phyloP scores from a whole-genome alignment of 768 basidiomycete species.

The Russula virescens region DNA sequence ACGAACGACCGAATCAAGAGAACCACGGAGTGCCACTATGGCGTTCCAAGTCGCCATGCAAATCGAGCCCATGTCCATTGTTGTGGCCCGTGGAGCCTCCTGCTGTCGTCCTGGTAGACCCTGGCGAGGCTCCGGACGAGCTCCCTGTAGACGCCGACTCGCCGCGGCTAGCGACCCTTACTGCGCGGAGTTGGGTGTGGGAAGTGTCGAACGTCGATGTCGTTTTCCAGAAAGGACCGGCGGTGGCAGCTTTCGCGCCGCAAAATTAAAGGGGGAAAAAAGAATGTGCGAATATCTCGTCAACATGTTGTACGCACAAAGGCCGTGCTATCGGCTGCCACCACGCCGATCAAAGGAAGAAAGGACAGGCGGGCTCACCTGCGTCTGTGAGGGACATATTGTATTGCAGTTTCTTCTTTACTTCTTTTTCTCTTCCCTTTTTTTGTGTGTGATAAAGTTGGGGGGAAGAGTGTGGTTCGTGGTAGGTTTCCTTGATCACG shows the following conservation, averaged over 20 bases:
- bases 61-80: conserved; percentile 1
- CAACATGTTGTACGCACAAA: conserved; percentile 1
- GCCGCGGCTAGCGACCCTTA: background rate
- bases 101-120: background rate
- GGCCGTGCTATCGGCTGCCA: background rate
- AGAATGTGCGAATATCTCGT: background rate
- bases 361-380: conserved; percentile 1
- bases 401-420: background rate
- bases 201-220: background rate
- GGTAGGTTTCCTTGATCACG: background rate
- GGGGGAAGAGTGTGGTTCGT: background rate
- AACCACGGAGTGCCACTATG: conserved; percentile 19
- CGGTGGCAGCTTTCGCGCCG: background rate
- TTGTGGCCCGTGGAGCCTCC: background rate
- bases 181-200: background rate
- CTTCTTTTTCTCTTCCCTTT: background rate
- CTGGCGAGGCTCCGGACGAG: background rate
- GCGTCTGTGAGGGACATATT: conserved; percentile 9
- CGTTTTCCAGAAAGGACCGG: background rate
- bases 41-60: conserved; percentile 16
- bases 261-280: background rate
- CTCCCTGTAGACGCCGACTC: background rate
- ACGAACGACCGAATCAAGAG: conserved; percentile 14
- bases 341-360: background rate
- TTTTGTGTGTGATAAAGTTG: background rate